Base-by-base conservation (phyloP, 2,329 filamentous ascomycete genomes). In the Graphilbum sp. region DNA sequence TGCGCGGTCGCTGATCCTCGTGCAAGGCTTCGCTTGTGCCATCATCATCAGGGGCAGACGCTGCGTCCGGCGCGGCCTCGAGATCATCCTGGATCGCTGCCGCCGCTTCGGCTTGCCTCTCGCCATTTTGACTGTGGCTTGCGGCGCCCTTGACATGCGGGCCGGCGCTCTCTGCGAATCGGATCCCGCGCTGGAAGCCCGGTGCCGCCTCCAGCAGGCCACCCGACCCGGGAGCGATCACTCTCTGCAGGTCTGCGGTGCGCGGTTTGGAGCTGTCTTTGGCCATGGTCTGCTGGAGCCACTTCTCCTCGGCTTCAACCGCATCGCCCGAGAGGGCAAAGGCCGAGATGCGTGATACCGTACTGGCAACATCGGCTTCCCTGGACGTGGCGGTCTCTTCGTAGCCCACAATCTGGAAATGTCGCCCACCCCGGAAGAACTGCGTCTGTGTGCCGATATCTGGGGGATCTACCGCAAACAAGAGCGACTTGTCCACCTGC, bases 401-500 rank as follows among this genome's bases (percentile, higher is more conserved):
- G 58, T 98, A 96, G 36, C 87, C 87, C 9, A 84, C 93, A 19
- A 98, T 88, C 37, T 80, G 73, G 18, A 90, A 90, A 58, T 96
- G 86, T 13, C 96, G 68, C 6, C 90, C 90, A 58, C 94, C 85
- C 39, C 90, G 72, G 33, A 77, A 80, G 56, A 98, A 98, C 23
- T 90, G 77, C 21, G 85, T 94, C 47, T 95, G 79, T n/a, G 87
- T 96, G 41, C 90, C 75, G 15, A 86, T 88, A 59, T 96, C 90
- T 0, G 88, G 92, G 4, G 86, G 83, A 2, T 86, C 85, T 39
- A 96, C 69, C 45, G 79, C 74, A 58, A 93, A 94, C 16, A 96
- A 69, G 40, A 85, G 76, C n/a, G 75, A 72, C 53, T 87, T 81
- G 50, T 94, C 79, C 29, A 76, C 71, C 4, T 83, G 73, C 40